Base-by-base conservation (phyloP, 495 filamentous ascomycete species). In the Sphaerosporella brunnea region DNA sequence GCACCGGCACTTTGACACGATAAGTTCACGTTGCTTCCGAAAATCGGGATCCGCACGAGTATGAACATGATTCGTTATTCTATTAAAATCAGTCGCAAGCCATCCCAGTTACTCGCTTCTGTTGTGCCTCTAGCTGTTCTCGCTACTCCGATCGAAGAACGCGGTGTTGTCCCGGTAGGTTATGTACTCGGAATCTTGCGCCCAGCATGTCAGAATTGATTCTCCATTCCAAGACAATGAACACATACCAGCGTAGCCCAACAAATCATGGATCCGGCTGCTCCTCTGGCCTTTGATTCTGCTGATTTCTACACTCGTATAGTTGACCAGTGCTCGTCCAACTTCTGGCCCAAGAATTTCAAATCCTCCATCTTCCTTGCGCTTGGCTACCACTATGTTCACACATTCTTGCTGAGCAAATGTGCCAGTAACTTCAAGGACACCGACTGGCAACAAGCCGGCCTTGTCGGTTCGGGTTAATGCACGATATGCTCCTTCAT, bases 341-440 rank as follows among this genome's bases (percentile, higher is more conserved):
- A 96, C 79, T 56, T 95, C 92, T n/a, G 69, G 66, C 1, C 74
- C 73, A 8, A 72, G 64, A 9, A 66, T 64, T 15, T 74, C 69
- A 65, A 68, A 73, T 30, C 51, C 49, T 0, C 51, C 51, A 10
- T 60, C 50, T 23, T 51, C 40, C 7, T 48, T 51, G 10, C 67
- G 59, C 47, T 80, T 75, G 1, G 87, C 78, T 9, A 94, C 86
- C 13, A 82, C 73, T 1, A 97, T 49, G 5, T 80, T 75, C 9
- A 95, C 92, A 32, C 82, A 78, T 72, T 97, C 90, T 57, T 96
- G 85, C 59, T 93, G 84, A 0, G 77, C 77, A 54, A 97, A 97
- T 44, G 68, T 68, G 1, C 92, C 90, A 51, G 84, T 79, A 2
- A 93, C 83, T 36, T 82, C 82, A 0, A 95, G 67, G n/a, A 97